These are phyloP conservation scores for Tilletia horrida DNA, from an alignment of 1,284 basidiomycete species.

Conservation along the genomic window DNA sequence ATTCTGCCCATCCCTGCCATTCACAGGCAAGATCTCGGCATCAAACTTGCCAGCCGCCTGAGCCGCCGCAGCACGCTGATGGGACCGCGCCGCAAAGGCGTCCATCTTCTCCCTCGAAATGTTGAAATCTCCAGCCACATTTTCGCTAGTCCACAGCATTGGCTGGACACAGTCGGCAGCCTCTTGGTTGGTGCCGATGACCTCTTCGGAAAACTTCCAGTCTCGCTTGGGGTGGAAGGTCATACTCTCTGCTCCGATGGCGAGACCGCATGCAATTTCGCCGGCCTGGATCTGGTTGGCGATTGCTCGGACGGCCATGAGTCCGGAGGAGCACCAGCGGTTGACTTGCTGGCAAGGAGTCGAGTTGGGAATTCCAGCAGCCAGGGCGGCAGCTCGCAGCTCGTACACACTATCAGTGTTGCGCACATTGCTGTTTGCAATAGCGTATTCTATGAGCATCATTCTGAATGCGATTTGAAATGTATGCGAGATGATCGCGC, in stretches of 20 bases:
- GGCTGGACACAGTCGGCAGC: constrained; percentile 59
- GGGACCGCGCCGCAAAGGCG: constrained; percentile 74
- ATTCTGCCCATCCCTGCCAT: constrained; percentile 57
- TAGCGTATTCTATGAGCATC: background rate
- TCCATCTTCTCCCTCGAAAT: constrained; percentile 82
- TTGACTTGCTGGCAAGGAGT: constrained; percentile 74
- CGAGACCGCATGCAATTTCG: constrained; percentile 79
- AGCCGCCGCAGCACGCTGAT: constrained; percentile 69
- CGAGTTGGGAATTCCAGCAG: constrained; percentile 74
- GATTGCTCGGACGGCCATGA: constrained; percentile 77
- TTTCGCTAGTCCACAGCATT: constrained; percentile 87
- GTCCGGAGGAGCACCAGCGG: constrained; percentile 67
- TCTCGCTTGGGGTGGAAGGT: constrained; percentile 33
- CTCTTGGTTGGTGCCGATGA: constrained; percentile 33
- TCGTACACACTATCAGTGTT: constrained; percentile 40
- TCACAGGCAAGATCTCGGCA: constrained; percentile 71
- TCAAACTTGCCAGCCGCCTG: constrained; percentile 67
- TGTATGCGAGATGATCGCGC: background rate
- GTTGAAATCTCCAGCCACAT: constrained; percentile 67
- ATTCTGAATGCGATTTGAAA: background rate
- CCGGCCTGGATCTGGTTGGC: constrained; percentile 75
- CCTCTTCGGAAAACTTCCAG: constrained; percentile 34
- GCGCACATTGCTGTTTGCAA: constrained; percentile 18
- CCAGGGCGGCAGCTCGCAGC: constrained; percentile 65
- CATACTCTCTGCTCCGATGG: constrained; percentile 82